Evolutionary conservation across 768 basidiomycete species (phyloP).

Genomic region (Kwoniella botswanensis): DNA sequence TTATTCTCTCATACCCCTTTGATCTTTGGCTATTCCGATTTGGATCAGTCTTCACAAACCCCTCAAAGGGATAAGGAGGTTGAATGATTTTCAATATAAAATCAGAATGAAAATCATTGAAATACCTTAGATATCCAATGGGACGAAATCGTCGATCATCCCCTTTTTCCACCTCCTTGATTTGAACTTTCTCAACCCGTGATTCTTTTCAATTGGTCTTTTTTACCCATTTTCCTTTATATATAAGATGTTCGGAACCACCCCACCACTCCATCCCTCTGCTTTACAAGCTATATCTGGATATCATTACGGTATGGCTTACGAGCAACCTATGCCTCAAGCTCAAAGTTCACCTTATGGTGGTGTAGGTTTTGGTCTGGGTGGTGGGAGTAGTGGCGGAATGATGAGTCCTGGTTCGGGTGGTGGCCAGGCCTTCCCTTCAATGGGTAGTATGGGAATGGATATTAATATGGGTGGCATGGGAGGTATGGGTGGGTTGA

Average conservation of each 20-base stretch:
- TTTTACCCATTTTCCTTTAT: neutral
- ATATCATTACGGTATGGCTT: constrained; percentile 4
- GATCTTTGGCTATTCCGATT: neutral
- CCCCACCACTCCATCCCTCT: constrained; percentile 23
- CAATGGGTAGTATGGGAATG: constrained; percentile 16
- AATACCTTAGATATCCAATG: neutral
- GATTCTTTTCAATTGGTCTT: neutral
- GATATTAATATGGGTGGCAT: constrained; percentile 20
- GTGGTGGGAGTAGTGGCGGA: constrained; percentile 10
- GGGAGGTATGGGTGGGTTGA: constrained; percentile 19
- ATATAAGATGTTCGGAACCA: constrained; percentile 23
- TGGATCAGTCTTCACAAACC: neutral
- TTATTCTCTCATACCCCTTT: neutral
- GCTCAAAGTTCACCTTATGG: constrained; percentile 27
- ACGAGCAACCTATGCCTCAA: constrained; percentile 25
- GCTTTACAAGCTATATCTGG: constrained; percentile 15
- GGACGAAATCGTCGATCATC: neutral
- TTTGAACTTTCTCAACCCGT: neutral
- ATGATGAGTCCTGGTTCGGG: constrained; percentile 5
- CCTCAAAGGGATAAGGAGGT: neutral
- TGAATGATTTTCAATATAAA: neutral
- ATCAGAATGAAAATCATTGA: neutral
- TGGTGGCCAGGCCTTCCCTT: constrained; percentile 13
- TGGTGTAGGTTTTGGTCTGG: constrained; percentile 35
- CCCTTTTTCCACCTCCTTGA: neutral